Evolutionary conservation across 75 land plant species (phyloP), one percentile per base, ranked within the genome.

Genomic region (Adiantum capillusveneris): DNA sequence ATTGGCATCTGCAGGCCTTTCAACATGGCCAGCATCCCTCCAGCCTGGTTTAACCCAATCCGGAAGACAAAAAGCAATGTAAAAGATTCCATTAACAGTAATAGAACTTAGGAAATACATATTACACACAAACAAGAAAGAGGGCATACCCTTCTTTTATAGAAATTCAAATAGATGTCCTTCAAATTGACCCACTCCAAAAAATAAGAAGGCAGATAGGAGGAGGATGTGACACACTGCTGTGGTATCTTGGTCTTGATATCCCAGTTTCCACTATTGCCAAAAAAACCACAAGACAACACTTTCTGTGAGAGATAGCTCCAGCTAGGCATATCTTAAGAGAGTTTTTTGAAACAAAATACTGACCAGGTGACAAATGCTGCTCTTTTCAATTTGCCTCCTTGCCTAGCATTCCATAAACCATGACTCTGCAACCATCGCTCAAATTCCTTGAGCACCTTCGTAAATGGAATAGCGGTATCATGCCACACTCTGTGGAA

Each of bases 401-500:
- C 83, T 5, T 37, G 25, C 0, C 48, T 65, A 16, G 83, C 63
- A 27, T 62, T 60, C 80, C 83, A 89, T 57, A 93, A 63, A 0
- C 60, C 39, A 73, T 79, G 96, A 25, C 74, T 44, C 62, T 59
- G 36, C 75, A 93, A 29, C 96, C 98, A 88, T 29, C 7, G 58
- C 49, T 93, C 98, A 77, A 93, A 93, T 44, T 79, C 67, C 31
- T 70, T 45, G 49, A 93, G 58, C 53, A 81, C 84, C 18, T 93
- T 79, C 28, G 70, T 70, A 49, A 89, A 93, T 36, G 87, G 79
- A 12, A 89, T 70, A 25, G 98, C 90, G 31, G 96, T 89, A 65
- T 93, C 98, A 72, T 93, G 95, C 98, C 98, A 93, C 14, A 93
- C 85, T 45, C 98, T 88, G 84, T 56, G 46, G n/a, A n/a, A n/a